Evolutionary conservation across 352 stramenopile genomes (phyloP).

Genomic region (Lagenidium giganteum): DNA sequence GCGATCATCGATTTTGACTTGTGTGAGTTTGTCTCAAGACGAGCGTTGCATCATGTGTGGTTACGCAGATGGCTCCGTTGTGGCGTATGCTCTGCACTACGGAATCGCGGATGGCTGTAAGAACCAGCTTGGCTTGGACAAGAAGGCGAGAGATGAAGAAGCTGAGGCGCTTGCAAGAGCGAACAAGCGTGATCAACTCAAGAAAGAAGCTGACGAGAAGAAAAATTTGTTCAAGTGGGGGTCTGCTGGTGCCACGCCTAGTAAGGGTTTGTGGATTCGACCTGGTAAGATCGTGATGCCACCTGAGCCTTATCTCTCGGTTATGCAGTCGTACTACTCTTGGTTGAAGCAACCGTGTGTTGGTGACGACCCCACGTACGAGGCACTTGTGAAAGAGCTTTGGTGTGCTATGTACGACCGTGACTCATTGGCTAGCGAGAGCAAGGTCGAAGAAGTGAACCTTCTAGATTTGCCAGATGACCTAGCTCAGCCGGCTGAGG

Average conservation of each 20-base stretch:
- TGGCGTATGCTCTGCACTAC: conserved; percentile 80
- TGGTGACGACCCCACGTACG: conserved; percentile 54
- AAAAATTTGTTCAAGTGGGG: conserved; percentile 54
- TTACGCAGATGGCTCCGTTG: conserved; percentile 72
- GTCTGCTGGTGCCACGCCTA: conserved; percentile 15
- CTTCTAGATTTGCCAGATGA: background rate
- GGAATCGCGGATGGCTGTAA: conserved; percentile 74
- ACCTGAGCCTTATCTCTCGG: conserved; percentile 37
- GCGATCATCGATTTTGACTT: conserved; percentile 51
- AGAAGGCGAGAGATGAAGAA: conserved; percentile 69
- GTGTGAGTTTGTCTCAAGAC: conserved; percentile 71
- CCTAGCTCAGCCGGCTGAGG: background rate
- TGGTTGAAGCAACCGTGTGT: conserved; percentile 69
- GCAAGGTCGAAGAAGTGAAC: background rate
- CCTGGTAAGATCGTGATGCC: conserved; percentile 51
- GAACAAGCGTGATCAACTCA: conserved; percentile 59
- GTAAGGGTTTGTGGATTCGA: conserved; percentile 45
- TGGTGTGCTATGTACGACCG: conserved; percentile 62
- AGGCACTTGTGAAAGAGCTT: conserved; percentile 48
- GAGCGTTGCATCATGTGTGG: conserved; percentile 79
- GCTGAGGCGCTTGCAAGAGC: conserved; percentile 72
- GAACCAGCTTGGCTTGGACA: conserved; percentile 59
- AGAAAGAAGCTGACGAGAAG: conserved; percentile 43
- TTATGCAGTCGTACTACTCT: conserved; percentile 64
- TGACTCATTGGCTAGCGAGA: background rate